Percentiles rank a stretch among this genome's conserved stretches.
These are phyloP conservation scores for Calocybe cyanea DNA, from an alignment of 768 basidiomycete species.

Conservation along the genomic window DNA sequence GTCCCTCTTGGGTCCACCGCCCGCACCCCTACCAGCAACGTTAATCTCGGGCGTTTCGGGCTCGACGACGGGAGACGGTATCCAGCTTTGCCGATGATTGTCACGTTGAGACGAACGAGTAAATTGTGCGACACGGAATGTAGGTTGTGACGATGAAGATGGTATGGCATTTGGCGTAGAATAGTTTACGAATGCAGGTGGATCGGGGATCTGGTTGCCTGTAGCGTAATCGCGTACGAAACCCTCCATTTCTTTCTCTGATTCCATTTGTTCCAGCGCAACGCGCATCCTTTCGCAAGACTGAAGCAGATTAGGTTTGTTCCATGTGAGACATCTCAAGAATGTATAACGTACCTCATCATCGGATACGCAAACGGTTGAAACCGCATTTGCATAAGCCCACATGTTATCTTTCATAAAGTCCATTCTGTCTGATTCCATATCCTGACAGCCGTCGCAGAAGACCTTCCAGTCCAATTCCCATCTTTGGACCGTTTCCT, in stretches of 20 bases:
- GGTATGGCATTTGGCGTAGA: slow-evolving; percentile 62
- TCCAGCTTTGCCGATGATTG: slow-evolving; percentile 24
- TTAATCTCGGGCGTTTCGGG: slow-evolving; percentile 39
- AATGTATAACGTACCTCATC: slow-evolving; percentile 67
- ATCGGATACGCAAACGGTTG: slow-evolving; percentile 90
- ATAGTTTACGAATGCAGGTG: slow-evolving; percentile 85
- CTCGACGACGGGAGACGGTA: slow-evolving; percentile 33
- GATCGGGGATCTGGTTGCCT: slow-evolving; percentile 82
- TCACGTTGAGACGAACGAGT: slow-evolving; percentile 40
- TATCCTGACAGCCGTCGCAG: slow-evolving; percentile 92
- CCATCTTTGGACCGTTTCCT: slow-evolving; percentile 82
- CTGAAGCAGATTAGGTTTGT: slow-evolving; percentile 34
- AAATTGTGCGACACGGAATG: slow-evolving; percentile 58
- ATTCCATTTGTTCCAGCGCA: slow-evolving; percentile 84
- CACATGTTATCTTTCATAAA: slow-evolving; percentile 95
- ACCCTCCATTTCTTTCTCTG: slow-evolving; percentile 81
- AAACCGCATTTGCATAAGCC: slow-evolving; percentile 95
- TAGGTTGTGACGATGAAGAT: slow-evolving; percentile 51
- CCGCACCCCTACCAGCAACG: slow-evolving; percentile 70
- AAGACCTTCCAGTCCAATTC: slow-evolving; percentile 92
- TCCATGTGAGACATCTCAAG: background rate
- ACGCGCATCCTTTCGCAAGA: slow-evolving; percentile 89
- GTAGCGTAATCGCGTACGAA: slow-evolving; percentile 91
- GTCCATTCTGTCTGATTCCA: slow-evolving; percentile 92
- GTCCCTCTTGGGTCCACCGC: slow-evolving; percentile 35